Conservation (phyloP, 441 rosid species). For the Daphne laureola region DNA sequence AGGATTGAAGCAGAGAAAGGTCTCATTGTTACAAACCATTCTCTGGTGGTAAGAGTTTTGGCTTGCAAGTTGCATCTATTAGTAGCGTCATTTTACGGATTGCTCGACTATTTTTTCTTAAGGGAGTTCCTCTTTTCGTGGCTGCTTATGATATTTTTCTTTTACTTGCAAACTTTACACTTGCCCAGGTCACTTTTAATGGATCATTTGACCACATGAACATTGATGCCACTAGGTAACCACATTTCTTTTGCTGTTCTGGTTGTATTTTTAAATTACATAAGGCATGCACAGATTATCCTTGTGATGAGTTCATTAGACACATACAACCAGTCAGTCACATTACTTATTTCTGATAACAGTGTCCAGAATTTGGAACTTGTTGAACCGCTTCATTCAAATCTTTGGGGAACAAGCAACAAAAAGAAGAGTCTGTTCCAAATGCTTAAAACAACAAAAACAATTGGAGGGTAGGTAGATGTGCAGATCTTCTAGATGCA, state of each 20-base stretch:
- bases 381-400: conserved; percentile 76
- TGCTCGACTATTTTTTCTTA: conserved; percentile 2
- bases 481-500: conserved; percentile 13
- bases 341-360: conserved; percentile 22
- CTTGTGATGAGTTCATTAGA: background rate
- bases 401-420: conserved; percentile 84
- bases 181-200: conserved; percentile 81
- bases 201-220: conserved; percentile 98
- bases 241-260: conserved; percentile 8
- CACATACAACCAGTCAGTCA: conserved; percentile 6
- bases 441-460: conserved; percentile 95
- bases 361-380: conserved; percentile 95
- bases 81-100: background rate
- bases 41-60: conserved; percentile 54
- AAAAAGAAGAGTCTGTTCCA: conserved; percentile 94
- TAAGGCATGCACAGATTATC: conserved; percentile 4
- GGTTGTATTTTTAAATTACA: conserved; percentile 7
- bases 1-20: conserved; percentile 98
- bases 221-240: conserved; percentile 91
- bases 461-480: conserved; percentile 78
- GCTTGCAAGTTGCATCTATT: conserved; percentile 1
- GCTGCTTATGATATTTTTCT: conserved; percentile 13
- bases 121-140: conserved; percentile 11
- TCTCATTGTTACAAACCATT: conserved; percentile 80
- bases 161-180: conserved; percentile 11